Evolutionary conservation across 1,284 basidiomycete genomes (phyloP).

Genomic region (Phlebopus sp.): DNA sequence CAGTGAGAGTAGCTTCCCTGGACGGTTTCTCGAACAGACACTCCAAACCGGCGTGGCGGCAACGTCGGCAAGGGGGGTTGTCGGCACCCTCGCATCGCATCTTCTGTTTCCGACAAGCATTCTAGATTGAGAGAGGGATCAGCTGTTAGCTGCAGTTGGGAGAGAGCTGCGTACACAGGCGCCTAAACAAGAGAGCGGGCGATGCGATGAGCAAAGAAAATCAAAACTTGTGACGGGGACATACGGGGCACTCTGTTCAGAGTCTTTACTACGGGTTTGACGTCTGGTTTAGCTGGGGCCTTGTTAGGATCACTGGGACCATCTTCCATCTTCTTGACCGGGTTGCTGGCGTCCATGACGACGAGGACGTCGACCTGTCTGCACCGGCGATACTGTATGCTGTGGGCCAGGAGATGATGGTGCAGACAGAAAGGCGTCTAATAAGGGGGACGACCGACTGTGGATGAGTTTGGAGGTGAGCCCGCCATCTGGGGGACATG

Average conservation of each 20-base stretch:
- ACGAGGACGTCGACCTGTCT: slow-evolving; percentile 1
- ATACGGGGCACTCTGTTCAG: slow-evolving; percentile 80
- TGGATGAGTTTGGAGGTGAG: background rate
- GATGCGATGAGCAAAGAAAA: slow-evolving; percentile 17
- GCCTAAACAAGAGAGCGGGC: slow-evolving; percentile 41
- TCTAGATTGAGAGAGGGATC: slow-evolving; percentile 40
- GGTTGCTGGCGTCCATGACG: slow-evolving; percentile 11
- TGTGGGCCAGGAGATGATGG: slow-evolving; percentile 1
- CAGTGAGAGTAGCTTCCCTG: slow-evolving; percentile 77
- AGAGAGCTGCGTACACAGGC: slow-evolving; percentile 60
- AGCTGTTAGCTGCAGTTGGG: slow-evolving; percentile 7
- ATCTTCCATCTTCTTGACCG: slow-evolving; percentile 43
- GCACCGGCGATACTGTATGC: background rate
- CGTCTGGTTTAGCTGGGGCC: slow-evolving; percentile 48
- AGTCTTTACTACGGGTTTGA: slow-evolving; percentile 68
- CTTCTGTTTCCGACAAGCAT: slow-evolving; percentile 84
- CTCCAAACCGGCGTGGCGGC: slow-evolving; percentile 78
- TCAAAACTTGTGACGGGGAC: slow-evolving; percentile 28
- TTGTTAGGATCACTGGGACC: slow-evolving; percentile 36
- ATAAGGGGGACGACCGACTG: background rate
- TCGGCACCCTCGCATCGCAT: slow-evolving; percentile 90
- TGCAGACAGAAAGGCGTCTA: slow-evolving; percentile 7
- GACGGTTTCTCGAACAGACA: slow-evolving; percentile 91
- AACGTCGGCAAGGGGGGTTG: slow-evolving; percentile 87
- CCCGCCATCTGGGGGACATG: background rate